A percentile compares a stretch with the other conserved stretches of the same genome.
These are phyloP conservation scores for Blastocystis sp. DNA, from an alignment of 352 stramenopile species.

Conservation along the genomic window DNA sequence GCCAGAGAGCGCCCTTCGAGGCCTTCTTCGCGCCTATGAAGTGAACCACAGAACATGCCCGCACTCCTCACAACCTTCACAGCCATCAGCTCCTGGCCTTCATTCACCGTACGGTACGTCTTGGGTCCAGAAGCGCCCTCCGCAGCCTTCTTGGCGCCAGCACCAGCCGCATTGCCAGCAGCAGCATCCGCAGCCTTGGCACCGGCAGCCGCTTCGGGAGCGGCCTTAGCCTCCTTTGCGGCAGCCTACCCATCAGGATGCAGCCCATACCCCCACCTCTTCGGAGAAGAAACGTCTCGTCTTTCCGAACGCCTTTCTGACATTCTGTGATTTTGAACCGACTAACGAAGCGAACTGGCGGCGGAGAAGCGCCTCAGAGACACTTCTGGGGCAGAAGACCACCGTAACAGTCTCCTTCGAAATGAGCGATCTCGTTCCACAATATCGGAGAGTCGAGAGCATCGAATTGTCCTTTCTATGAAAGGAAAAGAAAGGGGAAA, in stretches of 20 bases:
- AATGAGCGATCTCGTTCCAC: slow-evolving; percentile 37
- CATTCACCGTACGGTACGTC: slow-evolving; percentile 62
- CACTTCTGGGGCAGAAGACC: neutral
- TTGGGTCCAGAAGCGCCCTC: slow-evolving; percentile 41
- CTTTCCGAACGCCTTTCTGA: slow-evolving; percentile 26
- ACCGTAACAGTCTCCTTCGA: neutral
- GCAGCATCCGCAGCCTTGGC: slow-evolving; percentile 7
- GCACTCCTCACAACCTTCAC: slow-evolving; percentile 51
- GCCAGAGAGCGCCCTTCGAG: slow-evolving; percentile 47
- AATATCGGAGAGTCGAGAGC: slow-evolving; percentile 57
- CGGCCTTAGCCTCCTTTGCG: slow-evolving; percentile 37
- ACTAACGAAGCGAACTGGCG: slow-evolving; percentile 29
- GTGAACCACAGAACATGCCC: neutral
- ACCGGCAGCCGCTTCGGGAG: neutral
- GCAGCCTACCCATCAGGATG: slow-evolving; percentile 7
- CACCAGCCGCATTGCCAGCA: neutral
- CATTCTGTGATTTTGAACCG: neutral
- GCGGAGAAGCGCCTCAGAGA: neutral
- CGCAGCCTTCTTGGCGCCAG: neutral
- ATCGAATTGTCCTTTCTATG: slow-evolving; percentile 33
- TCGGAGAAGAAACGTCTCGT: slow-evolving; percentile 48
- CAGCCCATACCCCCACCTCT: neutral
- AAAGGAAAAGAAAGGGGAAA: slow-evolving; percentile 49
- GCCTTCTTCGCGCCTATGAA: slow-evolving; percentile 63
- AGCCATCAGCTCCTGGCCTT: slow-evolving; percentile 65